These are phyloP conservation scores for Mortierella sp. DNA, from an alignment of 371 early-diverging fungal genomes.

Conservation along the genomic window DNA sequence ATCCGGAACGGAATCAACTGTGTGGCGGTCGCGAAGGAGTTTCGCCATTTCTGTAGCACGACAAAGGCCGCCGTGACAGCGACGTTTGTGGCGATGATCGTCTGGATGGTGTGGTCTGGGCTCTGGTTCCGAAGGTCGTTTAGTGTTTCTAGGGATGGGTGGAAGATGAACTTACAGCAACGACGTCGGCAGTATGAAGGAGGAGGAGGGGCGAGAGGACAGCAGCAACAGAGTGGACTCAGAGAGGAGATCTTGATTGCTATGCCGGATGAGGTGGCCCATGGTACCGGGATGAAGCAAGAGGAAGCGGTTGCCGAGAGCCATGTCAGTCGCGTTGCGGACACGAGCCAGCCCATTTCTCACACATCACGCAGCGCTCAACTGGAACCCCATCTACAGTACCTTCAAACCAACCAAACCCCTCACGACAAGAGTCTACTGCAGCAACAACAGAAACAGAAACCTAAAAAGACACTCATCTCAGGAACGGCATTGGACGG, in stretches of 20 bases:
- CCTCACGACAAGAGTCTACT: neutral
- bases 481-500: neutral
- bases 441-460: too few relatives aligned
- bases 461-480: neutral
- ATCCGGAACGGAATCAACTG: slow-evolving; percentile 19
- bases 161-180: neutral
- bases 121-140: slow-evolving; percentile 14
- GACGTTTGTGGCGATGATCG: neutral
- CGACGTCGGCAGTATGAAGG: neutral
- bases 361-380: neutral
- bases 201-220: too few relatives aligned
- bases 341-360: neutral
- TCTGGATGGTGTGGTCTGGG: slow-evolving; percentile 26
- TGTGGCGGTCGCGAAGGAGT: neutral
- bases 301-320: neutral
- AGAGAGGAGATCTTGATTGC: neutral
- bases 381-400: neutral
- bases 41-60: slow-evolving; percentile 24
- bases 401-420: neutral
- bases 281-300: neutral
- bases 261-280: neutral
- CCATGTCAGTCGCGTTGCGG: neutral
- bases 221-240: neutral
- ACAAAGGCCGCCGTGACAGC: slow-evolving; percentile 24
- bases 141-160: neutral